Evolutionary conservation across 306 rosid genomes (phyloP).

Genomic region (Sindora glabra): DNA sequence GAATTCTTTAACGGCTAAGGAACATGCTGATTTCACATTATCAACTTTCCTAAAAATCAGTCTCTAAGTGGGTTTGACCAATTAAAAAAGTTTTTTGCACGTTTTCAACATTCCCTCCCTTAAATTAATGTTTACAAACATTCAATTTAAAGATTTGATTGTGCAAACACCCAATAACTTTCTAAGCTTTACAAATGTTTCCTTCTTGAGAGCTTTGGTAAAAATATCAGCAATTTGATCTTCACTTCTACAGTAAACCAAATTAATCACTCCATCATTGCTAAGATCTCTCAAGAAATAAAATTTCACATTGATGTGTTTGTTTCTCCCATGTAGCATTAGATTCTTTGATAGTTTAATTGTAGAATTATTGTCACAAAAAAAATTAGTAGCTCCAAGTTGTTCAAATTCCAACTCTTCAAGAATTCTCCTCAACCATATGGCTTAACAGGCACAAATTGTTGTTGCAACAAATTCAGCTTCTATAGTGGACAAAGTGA

Average conservation of each 20-base stretch:
- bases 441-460: background rate
- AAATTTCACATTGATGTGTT: background rate
- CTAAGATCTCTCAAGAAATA: background rate
- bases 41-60: no score
- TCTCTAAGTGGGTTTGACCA: no score
- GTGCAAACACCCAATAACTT: background rate
- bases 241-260: background rate
- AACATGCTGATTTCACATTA: no score
- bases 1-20: no score
- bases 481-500: background rate
- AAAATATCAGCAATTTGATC: background rate
- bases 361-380: background rate
- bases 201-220: background rate
- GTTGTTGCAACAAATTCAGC: background rate
- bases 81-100: no score
- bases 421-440: background rate
- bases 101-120: background rate
- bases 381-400: background rate
- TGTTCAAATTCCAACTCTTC: background rate
- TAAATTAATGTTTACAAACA: background rate
- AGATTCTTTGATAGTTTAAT: background rate
- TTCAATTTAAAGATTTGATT: background rate
- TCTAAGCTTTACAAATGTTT: background rate
- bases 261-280: background rate
- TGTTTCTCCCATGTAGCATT: background rate